Evolutionary conservation across 768 basidiomycete species (phyloP), one percentile per base, ranked within the genome.

Genomic region (Phaffia australis): DNA sequence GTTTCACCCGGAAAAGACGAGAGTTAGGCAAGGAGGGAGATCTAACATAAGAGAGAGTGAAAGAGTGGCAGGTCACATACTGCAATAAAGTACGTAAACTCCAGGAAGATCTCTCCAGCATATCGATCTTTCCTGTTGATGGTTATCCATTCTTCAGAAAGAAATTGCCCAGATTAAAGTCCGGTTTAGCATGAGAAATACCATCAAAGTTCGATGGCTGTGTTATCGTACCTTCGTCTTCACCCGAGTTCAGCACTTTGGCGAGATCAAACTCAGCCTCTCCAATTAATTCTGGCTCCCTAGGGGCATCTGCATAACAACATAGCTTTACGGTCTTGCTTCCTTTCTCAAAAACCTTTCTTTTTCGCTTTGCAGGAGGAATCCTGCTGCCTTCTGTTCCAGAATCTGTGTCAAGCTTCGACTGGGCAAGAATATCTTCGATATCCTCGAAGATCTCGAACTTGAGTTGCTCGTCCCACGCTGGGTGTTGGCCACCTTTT

Each of bases 401-500:
- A 66, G 56, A 66, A n/a, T 70, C 69, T 2, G 58, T 48, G 3
- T 50, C 61, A 25, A 63, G 56, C 27, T 70, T 58, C 30, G 64
- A 21, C 14, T 74, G 70, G 7, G 69, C 58, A 14, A 74, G 70
- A 14, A 73, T 70, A 56, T 77, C 77, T 49, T 75, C 76, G 1
- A 73, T 48, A 42, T 82, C 81, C 71, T 83, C 84, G 71, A 82
- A 75, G 56, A 97, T 80, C 6, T 85, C 81, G 75, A 91, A 98
- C 52, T 89, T 83, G 61, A 93, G 75, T 75, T 95, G 91, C 46
- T 84, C 84, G 73, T 95, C 92, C 90, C 92, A 97, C 67, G 85
- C 83, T 1, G 93, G 93, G 76, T 89, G 87, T 73, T 97, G 93
- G 0, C 93, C 93, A 2, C 92, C 92, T 73, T 86, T 89, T 70